Evolutionary conservation across 1,284 basidiomycete species (phyloP), one percentile per base, ranked within the genome.

Genomic region (Leccinum proliferum): DNA sequence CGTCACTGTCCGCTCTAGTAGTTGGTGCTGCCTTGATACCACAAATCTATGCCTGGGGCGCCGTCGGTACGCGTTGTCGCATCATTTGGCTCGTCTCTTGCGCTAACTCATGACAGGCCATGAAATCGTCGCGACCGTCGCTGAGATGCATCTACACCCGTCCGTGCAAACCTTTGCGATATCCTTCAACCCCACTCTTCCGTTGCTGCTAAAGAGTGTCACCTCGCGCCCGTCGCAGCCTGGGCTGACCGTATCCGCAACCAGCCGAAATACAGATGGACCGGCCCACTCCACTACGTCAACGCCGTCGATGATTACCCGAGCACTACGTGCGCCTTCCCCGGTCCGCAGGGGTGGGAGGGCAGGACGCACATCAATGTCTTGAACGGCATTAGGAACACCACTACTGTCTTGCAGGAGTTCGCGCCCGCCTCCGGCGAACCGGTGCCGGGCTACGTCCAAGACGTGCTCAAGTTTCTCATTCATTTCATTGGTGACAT

Each of bases 401-500:
- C 85, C 48, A 92, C 91, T 0, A 74, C 73, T 60, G 79, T 87
- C 46, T 71, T 90, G 37, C 77, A 78, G 41, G 81, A 82, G n/a
- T 85, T 79, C 71, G 74, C 74, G 21, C 67, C 39, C 52, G 5
- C 34, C 34, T 62, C 62, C 46, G 63, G 34, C 55, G 66, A 68
- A 39, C 62, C 68, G 55, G 66, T 73, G 1, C 67, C 69, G 0
- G 41, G 57, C n/a, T 65, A 73, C 67, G 66, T 69, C 32, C 62
- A 67, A 25, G 69, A 70, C 6, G 90, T 93, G 2, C 79, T 96
- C 70, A 91, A 93, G 72, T 97, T 96, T 79, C 78, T 98, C 58
- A 84, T 94, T 43, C 95, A 98, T 73, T 94, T 94, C 66, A 65
- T 96, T 9, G 95, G 95, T 1, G 95, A 97, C 72, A 80, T 96